Percentiles rank a stretch among this genome's conserved stretches.
Evolutionary conservation across 2,329 filamentous ascomycete species (phyloP).

Genomic region (Beauveria bassiana): DNA sequence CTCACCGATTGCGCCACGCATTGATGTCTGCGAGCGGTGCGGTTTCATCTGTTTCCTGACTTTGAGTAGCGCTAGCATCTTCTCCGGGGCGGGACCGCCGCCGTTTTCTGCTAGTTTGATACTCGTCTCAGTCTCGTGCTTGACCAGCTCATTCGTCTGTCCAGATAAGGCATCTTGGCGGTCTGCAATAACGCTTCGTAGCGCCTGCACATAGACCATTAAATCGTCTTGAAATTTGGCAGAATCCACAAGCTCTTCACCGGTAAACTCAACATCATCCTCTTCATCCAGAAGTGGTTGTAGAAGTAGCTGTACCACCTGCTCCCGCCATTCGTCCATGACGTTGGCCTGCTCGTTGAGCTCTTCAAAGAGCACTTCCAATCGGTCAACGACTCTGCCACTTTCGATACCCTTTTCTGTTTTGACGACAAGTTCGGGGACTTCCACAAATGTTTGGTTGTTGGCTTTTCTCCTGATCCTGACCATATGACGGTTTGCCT

Average conservation of each 20-base stretch:
- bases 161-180: slow-evolving; percentile 71
- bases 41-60: slow-evolving; percentile 42
- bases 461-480: slow-evolving; percentile 47
- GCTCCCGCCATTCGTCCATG: slow-evolving; percentile 67
- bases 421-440: slow-evolving; percentile 49
- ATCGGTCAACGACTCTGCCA: slow-evolving; percentile 53
- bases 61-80: slow-evolving; percentile 43
- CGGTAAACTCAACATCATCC: slow-evolving; percentile 62
- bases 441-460: slow-evolving; percentile 49
- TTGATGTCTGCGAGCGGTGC: slow-evolving; percentile 46
- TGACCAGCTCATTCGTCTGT: slow-evolving; percentile 64
- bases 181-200: slow-evolving; percentile 71
- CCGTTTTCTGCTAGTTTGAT: slow-evolving; percentile 51
- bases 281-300: slow-evolving; percentile 79
- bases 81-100: slow-evolving; percentile 64
- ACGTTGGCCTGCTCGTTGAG: slow-evolving; percentile 66
- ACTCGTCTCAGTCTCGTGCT: slow-evolving; percentile 61
- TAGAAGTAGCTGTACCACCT: slow-evolving; percentile 63
- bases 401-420: slow-evolving; percentile 64
- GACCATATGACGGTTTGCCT: slow-evolving; percentile 46
- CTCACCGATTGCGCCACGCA: slow-evolving; percentile 63
- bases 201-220: slow-evolving; percentile 73
- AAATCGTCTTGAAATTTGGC: slow-evolving; percentile 83
- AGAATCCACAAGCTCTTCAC: slow-evolving; percentile 84
- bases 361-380: slow-evolving; percentile 55